A percentile compares a stretch with the other conserved stretches of the same genome.
phyloP scores from a whole-genome alignment of 2,329 filamentous ascomycete genomes.

The Claviceps arundinis region DNA sequence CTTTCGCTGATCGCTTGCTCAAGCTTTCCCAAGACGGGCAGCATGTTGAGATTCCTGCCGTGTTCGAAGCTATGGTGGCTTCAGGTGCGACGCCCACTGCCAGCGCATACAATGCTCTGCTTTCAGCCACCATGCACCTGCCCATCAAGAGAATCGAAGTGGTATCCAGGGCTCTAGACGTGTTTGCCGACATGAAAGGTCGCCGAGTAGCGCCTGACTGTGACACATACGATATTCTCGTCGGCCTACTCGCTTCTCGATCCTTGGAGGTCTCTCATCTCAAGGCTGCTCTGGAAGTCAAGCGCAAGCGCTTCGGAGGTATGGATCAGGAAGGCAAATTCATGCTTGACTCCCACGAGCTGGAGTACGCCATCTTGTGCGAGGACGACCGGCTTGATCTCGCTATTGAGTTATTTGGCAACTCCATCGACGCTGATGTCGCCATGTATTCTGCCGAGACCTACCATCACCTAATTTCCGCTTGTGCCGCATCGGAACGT shows the following conservation, averaged over 20 bases:
- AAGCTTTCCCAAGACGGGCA: slow-evolving; percentile 58
- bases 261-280: slow-evolving; percentile 65
- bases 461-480: slow-evolving; percentile 73
- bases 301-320: slow-evolving; percentile 71
- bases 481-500: slow-evolving; percentile 70
- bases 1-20: slow-evolving; percentile 66
- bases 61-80: slow-evolving; percentile 82
- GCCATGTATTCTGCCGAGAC: slow-evolving; percentile 66
- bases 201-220: slow-evolving; percentile 70
- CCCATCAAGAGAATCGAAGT: slow-evolving; percentile 69
- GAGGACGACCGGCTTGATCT: slow-evolving; percentile 81
- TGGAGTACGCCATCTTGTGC: slow-evolving; percentile 71
- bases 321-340: slow-evolving; percentile 75
- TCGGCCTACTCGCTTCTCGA: slow-evolving; percentile 67
- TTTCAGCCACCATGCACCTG: slow-evolving; percentile 73
- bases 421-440: slow-evolving; percentile 50
- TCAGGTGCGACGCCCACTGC: slow-evolving; percentile 70
- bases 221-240: slow-evolving; percentile 77
- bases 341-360: slow-evolving; percentile 76
- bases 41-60: slow-evolving; percentile 76
- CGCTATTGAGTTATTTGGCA: slow-evolving; percentile 74
- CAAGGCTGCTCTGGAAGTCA: slow-evolving; percentile 64
- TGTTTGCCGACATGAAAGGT: slow-evolving; percentile 92
- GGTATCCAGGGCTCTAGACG: slow-evolving; percentile 81
- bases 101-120: slow-evolving; percentile 80